Base-by-base conservation (phyloP, 1,284 basidiomycete genomes). In the Apiotrichum montevideense region DNA sequence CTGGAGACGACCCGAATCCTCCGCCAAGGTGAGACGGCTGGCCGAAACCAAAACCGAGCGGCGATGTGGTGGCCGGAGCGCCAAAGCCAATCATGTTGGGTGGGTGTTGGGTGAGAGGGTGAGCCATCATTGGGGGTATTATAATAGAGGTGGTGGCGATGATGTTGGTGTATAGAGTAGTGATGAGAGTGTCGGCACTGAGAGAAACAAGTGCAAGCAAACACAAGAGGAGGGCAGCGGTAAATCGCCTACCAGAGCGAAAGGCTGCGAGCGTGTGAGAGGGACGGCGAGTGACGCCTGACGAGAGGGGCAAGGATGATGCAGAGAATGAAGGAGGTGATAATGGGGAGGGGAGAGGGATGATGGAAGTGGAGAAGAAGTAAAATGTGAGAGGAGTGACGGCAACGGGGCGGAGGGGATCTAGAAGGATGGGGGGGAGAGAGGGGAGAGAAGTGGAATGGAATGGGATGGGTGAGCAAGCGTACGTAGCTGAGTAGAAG, bases 71-170 rank as follows among this genome's bases (percentile, higher is more conserved):
- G 9, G 69, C 63, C 35, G 70, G 71, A 29, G 69, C 69, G 39
- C 66, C 57, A 50, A 75, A 75, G 14, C 65, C 58, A 34, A 73
- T 61, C 42, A 71, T 63, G 50, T 69, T 69, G 37, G 69, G 65
- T 1, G 73, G 71, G 46, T 72, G 71, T 61, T 73, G 71, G 35
- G 71, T 71, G 55, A 73, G 64, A 10, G 73, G 71, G 52, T 72
- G 69, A 29, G 73, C 71, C 73, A 75, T 74, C 47, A 47, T 55
- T 55, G 13, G 29, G 37, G 34, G 39, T 8, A 8, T 39, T 39
- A 13, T 39, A 39, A 2, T 39, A 39, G 37, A 9, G 13, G 13
- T 39, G 37, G 13, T 39, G 37, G 13, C 8, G 37, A 39, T 9
- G 37, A 3, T 29, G 37, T 39, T 39, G 37, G 9, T 8, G 37